These are phyloP conservation scores for Talaromyces islandicus DNA, from an alignment of 2,329 filamentous ascomycete genomes.

Conservation along the genomic window DNA sequence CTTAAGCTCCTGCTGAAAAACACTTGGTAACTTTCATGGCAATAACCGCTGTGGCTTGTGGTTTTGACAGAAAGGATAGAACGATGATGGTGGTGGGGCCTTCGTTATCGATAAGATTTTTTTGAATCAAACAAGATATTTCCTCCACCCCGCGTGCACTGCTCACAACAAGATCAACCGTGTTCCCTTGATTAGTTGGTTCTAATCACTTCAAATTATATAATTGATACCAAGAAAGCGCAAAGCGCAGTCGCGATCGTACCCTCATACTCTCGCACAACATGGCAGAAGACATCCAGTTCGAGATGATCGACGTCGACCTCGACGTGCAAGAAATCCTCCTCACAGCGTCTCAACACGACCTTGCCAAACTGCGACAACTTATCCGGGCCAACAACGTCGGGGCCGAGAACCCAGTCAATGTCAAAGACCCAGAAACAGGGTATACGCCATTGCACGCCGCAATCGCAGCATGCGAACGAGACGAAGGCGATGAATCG, in stretches of 20 bases:
- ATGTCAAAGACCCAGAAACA: constrained; percentile 76
- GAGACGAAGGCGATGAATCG: constrained; percentile 26
- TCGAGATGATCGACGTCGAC: constrained; percentile 24
- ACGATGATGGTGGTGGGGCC: background rate
- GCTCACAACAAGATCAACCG: background rate
- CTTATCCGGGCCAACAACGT: constrained; percentile 54
- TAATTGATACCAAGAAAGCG: background rate
- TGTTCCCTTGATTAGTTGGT: too few relatives aligned
- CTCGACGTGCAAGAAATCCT: constrained; percentile 54
- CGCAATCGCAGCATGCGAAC: constrained; percentile 69
- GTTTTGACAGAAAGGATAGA: background rate
- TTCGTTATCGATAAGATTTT: background rate
- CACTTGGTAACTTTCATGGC: background rate
- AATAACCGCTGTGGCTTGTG: background rate
- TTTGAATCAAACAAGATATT: background rate
- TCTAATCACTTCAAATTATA: too few relatives aligned
- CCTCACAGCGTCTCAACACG: constrained; percentile 60
- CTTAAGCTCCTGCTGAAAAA: background rate
- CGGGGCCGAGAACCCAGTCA: constrained; percentile 50
- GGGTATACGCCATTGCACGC: constrained; percentile 85
- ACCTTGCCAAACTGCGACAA: constrained; percentile 61
- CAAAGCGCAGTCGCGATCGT: too few relatives aligned
- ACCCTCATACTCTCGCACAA: background rate
- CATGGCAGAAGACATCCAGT: constrained; percentile 2
- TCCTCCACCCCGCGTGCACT: background rate